Conservation (phyloP, 208 protist species). For the Wallacemonas sp. region DNA sequence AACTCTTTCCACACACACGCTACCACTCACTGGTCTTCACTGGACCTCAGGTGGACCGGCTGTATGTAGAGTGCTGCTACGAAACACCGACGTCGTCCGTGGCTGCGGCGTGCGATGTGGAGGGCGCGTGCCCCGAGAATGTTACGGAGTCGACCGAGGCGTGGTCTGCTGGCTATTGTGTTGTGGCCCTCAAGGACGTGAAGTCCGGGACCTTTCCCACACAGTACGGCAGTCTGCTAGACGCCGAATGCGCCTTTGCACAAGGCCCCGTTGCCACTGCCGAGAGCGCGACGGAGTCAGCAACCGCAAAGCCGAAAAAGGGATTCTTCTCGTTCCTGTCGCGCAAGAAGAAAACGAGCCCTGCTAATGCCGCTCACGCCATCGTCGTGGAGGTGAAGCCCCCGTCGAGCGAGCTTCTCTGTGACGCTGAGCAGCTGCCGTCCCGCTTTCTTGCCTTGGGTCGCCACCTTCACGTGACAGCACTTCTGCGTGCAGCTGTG, state of each 20-base stretch:
- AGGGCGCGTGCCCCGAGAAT: not conserved
- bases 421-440: slow-evolving; percentile 28
- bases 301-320: not conserved
- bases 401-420: slow-evolving; percentile 8
- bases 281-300: not conserved
- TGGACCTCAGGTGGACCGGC: slow-evolving; percentile 31
- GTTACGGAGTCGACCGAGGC: slow-evolving; percentile 23
- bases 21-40: slow-evolving; percentile 31
- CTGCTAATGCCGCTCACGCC: slow-evolving; percentile 22
- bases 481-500: slow-evolving; percentile 50
- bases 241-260: not conserved
- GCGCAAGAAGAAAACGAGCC: slow-evolving; percentile 15
- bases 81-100: slow-evolving; percentile 20
- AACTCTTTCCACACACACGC: slow-evolving; percentile 6
- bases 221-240: slow-evolving; percentile 47
- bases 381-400: slow-evolving; percentile 30
- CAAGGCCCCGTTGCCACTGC: not conserved
- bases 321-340: slow-evolving; percentile 10
- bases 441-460: slow-evolving; percentile 37
- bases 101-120: not conserved
- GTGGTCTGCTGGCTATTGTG: slow-evolving; percentile 70
- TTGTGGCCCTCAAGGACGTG: slow-evolving; percentile 24
- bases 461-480: slow-evolving; percentile 50
- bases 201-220: slow-evolving; percentile 31
- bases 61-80: slow-evolving; percentile 85